A percentile compares a stretch with the other conserved stretches of the same genome.
These are phyloP conservation scores for Neonothopanus nambi DNA, from an alignment of 1,284 basidiomycete genomes.

Conservation along the genomic window DNA sequence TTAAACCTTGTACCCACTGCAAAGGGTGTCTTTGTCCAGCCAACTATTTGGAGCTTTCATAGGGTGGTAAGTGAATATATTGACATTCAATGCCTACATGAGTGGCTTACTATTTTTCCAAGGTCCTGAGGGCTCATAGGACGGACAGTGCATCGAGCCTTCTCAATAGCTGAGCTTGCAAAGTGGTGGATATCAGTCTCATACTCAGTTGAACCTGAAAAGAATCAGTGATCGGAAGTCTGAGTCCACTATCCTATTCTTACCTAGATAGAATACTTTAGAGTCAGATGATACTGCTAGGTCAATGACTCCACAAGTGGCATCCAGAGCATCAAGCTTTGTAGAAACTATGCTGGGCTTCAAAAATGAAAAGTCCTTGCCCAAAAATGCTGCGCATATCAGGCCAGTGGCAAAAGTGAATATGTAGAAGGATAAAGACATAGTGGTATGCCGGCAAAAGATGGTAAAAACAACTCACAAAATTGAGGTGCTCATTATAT, in stretches of 20 bases:
- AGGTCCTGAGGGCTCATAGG: not conserved
- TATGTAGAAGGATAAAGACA: not conserved
- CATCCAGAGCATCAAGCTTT: not conserved
- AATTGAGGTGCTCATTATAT: no score
- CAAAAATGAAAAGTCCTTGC: not conserved
- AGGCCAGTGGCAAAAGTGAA: not conserved
- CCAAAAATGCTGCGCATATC: not conserved
- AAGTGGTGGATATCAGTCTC: not conserved
- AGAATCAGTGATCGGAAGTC: not conserved
- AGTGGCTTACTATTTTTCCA: not conserved
- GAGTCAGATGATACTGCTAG: not conserved
- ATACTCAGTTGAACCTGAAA: not conserved
- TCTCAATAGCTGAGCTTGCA: not conserved
- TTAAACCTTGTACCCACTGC: conserved; percentile 16
- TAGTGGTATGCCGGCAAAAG: no score
- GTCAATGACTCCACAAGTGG: not conserved
- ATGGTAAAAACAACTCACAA: no score
- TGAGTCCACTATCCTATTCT: not conserved
- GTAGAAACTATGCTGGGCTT: not conserved
- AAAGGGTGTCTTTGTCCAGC: conserved; percentile 20
- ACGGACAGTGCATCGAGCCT: not conserved
- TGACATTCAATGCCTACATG: not conserved
- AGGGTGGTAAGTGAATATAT: not conserved
- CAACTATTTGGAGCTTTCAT: conserved; percentile 35
- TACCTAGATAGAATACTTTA: conserved; percentile 1